Conservation (phyloP, 345 rosid species). For the Populus nigra region DNA sequence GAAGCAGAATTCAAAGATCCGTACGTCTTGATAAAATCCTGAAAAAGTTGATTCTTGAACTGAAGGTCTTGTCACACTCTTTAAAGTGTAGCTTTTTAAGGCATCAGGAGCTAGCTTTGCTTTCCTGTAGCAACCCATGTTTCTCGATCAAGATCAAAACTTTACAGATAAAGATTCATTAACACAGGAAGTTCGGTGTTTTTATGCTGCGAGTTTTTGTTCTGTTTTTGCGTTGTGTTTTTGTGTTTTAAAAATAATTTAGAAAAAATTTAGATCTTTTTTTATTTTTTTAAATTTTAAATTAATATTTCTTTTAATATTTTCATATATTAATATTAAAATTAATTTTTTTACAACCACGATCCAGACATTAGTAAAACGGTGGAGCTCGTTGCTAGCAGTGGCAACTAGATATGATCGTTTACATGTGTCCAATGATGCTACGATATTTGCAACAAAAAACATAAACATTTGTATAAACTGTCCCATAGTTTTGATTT, state of each 20-base stretch:
- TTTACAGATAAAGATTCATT: neutral
- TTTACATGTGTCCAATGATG: neutral
- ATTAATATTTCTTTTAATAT: too few species aligned
- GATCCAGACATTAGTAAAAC: neutral
- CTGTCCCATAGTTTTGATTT: neutral
- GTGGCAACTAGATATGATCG: neutral
- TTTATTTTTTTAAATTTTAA: too few species aligned
- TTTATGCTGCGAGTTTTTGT: neutral
- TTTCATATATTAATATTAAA: too few species aligned
- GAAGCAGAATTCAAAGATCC: constrained; percentile 28
- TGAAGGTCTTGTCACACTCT: constrained; percentile 25
- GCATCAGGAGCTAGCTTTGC: constrained; percentile 45
- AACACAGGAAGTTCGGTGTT: neutral
- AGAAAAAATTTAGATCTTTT: too few species aligned
- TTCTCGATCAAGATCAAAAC: neutral
- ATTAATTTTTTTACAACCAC: too few species aligned
- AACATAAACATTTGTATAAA: neutral
- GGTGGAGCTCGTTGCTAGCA: neutral
- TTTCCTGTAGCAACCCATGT: constrained; percentile 57
- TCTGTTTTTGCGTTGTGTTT: too few species aligned
- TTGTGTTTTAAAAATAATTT: too few species aligned
- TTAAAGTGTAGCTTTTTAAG: constrained; percentile 43
- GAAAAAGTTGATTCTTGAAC: constrained; percentile 30
- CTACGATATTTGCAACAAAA: neutral
- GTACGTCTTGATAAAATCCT: constrained; percentile 12